Evolutionary conservation across 371 early-diverging fungal genomes (phyloP).

Genomic region (Polyrhizophydium stewartii): DNA sequence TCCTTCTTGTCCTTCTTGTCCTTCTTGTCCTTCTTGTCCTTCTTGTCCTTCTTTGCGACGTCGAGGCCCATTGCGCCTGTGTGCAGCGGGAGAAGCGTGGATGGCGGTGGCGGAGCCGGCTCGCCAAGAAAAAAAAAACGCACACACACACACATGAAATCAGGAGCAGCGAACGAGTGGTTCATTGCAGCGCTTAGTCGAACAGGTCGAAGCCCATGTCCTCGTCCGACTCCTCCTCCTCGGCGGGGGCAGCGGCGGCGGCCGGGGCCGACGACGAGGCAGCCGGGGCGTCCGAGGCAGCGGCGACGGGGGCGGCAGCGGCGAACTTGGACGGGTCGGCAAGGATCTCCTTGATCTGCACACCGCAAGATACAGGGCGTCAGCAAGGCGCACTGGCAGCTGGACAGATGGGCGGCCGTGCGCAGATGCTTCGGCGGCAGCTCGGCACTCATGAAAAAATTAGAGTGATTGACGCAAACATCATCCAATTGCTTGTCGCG

Average conservation of each 20-base stretch:
- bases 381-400: background rate
- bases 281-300: constrained; percentile 17
- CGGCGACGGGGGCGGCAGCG: constrained; percentile 25
- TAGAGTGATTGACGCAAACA: constrained; percentile 63
- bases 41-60: no score
- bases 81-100: no score
- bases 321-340: constrained; percentile 38
- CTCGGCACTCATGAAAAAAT: constrained; percentile 64
- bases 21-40: no score
- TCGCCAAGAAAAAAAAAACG: no score
- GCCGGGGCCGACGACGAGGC: constrained; percentile 23
- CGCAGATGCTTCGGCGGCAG: background rate
- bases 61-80: no score
- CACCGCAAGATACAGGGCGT: background rate
- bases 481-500: constrained; percentile 31
- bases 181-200: constrained; percentile 26
- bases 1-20: no score
- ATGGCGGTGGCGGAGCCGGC: no score
- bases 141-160: no score
- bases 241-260: constrained; percentile 16
- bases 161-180: no score
- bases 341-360: constrained; percentile 37
- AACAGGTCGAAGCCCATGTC: constrained; percentile 34
- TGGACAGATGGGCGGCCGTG: background rate
- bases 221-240: constrained; percentile 24